Base-by-base conservation (phyloP, 139 green algal species). In the Pseudopediastrum boryanum region DNA sequence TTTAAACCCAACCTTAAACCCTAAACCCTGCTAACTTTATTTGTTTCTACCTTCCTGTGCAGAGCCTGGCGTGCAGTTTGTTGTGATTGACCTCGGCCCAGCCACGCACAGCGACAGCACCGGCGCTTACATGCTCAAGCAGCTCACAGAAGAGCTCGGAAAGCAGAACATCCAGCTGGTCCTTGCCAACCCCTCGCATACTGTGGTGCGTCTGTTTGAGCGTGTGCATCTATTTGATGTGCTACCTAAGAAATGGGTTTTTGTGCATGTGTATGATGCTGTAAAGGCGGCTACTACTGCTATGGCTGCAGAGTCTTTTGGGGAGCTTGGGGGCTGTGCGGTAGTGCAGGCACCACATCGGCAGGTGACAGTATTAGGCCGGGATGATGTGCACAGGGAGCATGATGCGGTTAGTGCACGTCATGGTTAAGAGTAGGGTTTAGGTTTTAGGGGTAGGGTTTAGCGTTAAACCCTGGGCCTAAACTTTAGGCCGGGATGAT, bases 201-300 rank as follows among this genome's bases (percentile, higher is more conserved):
- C 70, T 67, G 70, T 77, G 70, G 61, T 78, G 16, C 41, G 36
- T 16, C 66, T 78, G 52, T 52, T 78, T 21, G 71, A 48, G 51
- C 71, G 71, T n/a, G 67, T 68, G n/a, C 56, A 78, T 52, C 42
- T 78, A 23, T 19, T 58, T 42, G 71, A 78, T 3, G 52, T 38
- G 36, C 35, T 78, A 35, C 51, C 71, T 19, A 51, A 42, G 52
- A 52, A 68, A 38, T 78, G 71, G 71, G 58, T 78, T 21, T 78
- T 68, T 54, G 71, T 78, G 2, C 71, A 78, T 52, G 67, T 52
- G n/a, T 52, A 78, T n/a, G 71, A 78, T 23, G 71, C 50, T 3
- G 50, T 78, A 21, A 36, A 33, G 10, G 71, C 71, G 23, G 71
- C 71, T 8, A 16, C 12, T 9, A n/a, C 54, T 38, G 10, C 12